Base-by-base conservation (phyloP, 1,284 basidiomycete species). In the Kwoniella shivajii region DNA sequence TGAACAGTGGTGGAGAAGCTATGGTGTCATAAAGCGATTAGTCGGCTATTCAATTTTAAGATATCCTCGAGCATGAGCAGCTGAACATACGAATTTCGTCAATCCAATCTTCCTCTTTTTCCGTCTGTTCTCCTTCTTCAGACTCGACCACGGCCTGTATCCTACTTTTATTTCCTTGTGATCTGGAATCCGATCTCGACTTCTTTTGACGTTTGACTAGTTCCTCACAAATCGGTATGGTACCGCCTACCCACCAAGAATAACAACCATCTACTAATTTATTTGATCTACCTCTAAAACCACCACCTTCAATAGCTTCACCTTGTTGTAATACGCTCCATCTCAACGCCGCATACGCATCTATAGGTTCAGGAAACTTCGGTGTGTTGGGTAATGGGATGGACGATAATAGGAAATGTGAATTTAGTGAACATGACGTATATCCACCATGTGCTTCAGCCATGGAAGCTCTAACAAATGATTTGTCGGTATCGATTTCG, bases 261-360 rank as follows among this genome's bases (percentile, higher is more conserved):
- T 99, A 99, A 78, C 96, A 99, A 2, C 95, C 96, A 71, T 99
- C 96, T 0, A 99, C 95, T 13, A 99, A 84, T 78, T 99, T 99
- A 77, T 99, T 99, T 57, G 91, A 92, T 41, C 96, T 82, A 0
- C 96, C 96, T 44, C 85, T 84, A 79, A 99, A 98, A 0, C 95
- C 96, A 3, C 93, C 94, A 3, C 92, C 82, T 70, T 99, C 95
- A 26, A 84, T 83, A 26, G 87, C 86, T 0, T 80, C 77, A 0
- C 92, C 93, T 73, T 99, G 96, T 86, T 96, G 89, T 46, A 87
- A 82, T 0, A 84, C 85, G 0, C 88, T 83, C 95, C 95, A 99
- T 2, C 94, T 80, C 22, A 92, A 71, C 0, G 95, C 81, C 2
- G 79, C 80, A 16, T 80, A 76, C 0, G 83, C 79, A 67, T 96